Base-by-base conservation (phyloP, 2,329 filamentous ascomycete genomes). In the Emergomyces orientalis region DNA sequence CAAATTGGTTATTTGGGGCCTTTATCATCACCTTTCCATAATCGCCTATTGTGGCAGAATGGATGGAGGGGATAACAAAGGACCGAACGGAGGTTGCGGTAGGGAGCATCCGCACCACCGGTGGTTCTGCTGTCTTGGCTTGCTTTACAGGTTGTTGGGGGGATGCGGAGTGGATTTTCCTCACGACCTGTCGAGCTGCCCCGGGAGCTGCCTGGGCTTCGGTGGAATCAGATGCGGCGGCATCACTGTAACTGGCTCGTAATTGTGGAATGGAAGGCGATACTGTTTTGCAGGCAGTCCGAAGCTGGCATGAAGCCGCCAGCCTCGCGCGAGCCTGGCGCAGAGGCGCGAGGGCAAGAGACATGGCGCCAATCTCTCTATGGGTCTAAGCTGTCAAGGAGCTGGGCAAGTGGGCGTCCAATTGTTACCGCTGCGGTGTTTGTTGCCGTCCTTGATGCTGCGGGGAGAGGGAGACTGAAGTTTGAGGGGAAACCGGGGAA, bases 251-350 rank as follows among this genome's bases (percentile, higher is more conserved):
- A 27, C 27, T 19, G 1, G 57, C 47, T 54, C 59, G 54, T 22
- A 56, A 54, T 14, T 47, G 57, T 7, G 41, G 19, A 43, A 49
- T 25, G 7, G 39, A 60, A 3, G 45, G 25, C 13, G n/a, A n/a
- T 32, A 37, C 34, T 11, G 30, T 43, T 22, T 8, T 39, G 59
- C 39, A 49, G 22, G 19, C 25, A 11, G 34, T 27, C 34, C 37
- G 32, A 37, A 60, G 43, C 17, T 43, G 41, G 25, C 17, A 39
- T 51, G 58, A 13, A 30, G 37, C 22, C 13, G 39, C 64, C 27
- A 63, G 49, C n/a, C n/a, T 61, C 30, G 37, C 17, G 17, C 43
- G 47, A 54, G 47, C 59, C 27, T 39, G 59, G 59, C 47, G 59
- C 41, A 61, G 59, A 25, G 59, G 25, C 7, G 25, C 17, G n/a